phyloP scores from a whole-genome alignment of 2,329 filamentous ascomycete species.

The Thermoascus crustaceus region DNA sequence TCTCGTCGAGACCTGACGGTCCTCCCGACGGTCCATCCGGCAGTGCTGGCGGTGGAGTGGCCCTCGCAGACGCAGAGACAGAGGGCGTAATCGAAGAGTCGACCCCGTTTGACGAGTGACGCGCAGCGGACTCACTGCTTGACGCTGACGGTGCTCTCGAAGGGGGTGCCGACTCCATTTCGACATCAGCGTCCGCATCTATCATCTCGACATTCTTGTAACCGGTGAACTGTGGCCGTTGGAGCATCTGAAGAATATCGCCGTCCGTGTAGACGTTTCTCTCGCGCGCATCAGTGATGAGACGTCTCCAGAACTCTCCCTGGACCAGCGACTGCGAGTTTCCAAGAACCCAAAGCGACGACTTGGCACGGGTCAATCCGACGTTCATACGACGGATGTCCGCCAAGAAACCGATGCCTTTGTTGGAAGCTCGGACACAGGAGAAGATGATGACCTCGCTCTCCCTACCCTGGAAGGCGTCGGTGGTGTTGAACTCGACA shows the following conservation, averaged over 20 bases:
- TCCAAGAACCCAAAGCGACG: conserved; percentile 90
- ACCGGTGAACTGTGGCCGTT: conserved; percentile 43
- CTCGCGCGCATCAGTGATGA: conserved; percentile 71
- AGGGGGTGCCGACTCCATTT: conserved; percentile 1
- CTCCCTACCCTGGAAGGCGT: conserved; percentile 94
- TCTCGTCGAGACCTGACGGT: conserved; percentile 34
- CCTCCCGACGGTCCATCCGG: conserved; percentile 37
- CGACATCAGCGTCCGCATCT: conserved; percentile 19
- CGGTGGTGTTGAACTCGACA: conserved; percentile 97
- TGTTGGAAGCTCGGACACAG: conserved; percentile 87
- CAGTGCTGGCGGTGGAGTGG: conserved; percentile 16
- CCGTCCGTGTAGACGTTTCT: conserved; percentile 71
- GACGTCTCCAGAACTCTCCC: conserved; percentile 81
- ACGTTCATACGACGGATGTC: conserved; percentile 99
- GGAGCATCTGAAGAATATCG: conserved; percentile 49
- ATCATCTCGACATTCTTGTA: conserved; percentile 38
- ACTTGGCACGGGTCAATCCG: conserved; percentile 91
- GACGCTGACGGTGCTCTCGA: conserved; percentile 15
- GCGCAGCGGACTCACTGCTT: conserved; percentile 13
- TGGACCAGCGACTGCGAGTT: conserved; percentile 80
- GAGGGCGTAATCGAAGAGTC: conserved; percentile 13
- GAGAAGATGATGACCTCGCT: conserved; percentile 99
- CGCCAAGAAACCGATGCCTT: conserved; percentile 93
- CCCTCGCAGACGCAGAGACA: conserved; percentile 17
- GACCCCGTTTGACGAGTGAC: conserved; percentile 12